Conservation (phyloP, 176 grass and related monocot species). For the Eragrostis nindensis region DNA sequence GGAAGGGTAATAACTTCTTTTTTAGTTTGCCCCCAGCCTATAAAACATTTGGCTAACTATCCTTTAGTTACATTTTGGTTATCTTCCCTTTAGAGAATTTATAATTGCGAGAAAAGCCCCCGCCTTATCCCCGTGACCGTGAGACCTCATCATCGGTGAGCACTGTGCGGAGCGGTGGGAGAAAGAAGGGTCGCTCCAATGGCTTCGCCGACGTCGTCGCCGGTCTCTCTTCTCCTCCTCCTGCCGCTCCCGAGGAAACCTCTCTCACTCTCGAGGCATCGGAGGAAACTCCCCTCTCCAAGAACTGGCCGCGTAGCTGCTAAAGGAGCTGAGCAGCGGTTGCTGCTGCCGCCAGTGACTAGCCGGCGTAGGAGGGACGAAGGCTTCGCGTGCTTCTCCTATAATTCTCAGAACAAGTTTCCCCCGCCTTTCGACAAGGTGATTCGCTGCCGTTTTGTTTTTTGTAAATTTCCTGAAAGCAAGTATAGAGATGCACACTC, state of each 20-base stretch:
- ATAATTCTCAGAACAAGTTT: conserved; percentile 33
- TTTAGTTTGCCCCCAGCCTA: neutral
- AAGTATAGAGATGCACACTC: neutral
- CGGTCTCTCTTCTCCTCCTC: conserved; percentile 33
- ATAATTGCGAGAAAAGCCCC: neutral
- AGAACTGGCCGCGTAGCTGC: conserved; percentile 17
- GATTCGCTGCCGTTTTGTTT: conserved; percentile 10
- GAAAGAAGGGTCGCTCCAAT: conserved; percentile 2
- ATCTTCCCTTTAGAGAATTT: neutral
- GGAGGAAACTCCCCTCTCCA: conserved; percentile 13
- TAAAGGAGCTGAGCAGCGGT: conserved; percentile 10
- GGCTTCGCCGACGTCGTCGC: conserved; percentile 21
- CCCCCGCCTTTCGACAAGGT: conserved; percentile 56
- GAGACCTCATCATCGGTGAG: neutral
- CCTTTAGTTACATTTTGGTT: neutral
- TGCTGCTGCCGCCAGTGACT: conserved; percentile 9
- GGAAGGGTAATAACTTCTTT: neutral
- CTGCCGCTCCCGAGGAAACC: conserved; percentile 23
- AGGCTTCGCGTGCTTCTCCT: conserved; percentile 44
- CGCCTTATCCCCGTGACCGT: conserved; percentile 42
- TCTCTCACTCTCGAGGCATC: conserved; percentile 32
- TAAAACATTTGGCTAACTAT: neutral
- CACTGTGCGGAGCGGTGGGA: neutral
- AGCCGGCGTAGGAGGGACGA: conserved; percentile 25
- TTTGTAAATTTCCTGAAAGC: neutral